These are phyloP conservation scores for Panicum miliaceum DNA, from an alignment of 176 grass and related monocot genomes.

Conservation along the genomic window DNA sequence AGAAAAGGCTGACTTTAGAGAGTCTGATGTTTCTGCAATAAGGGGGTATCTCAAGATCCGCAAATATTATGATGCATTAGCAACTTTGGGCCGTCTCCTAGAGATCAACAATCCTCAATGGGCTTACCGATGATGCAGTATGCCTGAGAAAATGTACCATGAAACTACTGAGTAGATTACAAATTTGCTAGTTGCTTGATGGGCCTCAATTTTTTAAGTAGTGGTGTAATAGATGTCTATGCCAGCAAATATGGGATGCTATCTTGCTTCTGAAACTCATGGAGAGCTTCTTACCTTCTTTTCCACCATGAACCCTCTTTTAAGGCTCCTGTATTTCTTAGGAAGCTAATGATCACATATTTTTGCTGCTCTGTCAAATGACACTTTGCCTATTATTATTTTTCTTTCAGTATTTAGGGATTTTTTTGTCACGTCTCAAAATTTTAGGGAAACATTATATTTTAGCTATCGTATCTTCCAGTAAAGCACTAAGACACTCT, in stretches of 20 bases:
- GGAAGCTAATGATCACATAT: constrained; percentile 13
- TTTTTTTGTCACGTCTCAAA: not conserved
- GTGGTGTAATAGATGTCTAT: constrained; percentile 9
- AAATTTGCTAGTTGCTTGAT: constrained; percentile 35
- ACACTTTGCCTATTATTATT: not conserved
- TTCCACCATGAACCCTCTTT: constrained; percentile 9
- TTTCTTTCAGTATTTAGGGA: not conserved
- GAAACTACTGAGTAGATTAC: constrained; percentile 2
- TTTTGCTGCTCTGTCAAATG: constrained; percentile 11
- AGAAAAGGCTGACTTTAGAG: constrained; percentile 59
- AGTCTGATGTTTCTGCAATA: constrained; percentile 70
- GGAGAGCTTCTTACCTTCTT: constrained; percentile 10
- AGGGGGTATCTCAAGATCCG: constrained; percentile 81
- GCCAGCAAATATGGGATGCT: constrained; percentile 10
- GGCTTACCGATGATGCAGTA: constrained; percentile 39
- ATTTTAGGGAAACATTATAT: not conserved
- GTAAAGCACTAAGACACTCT: not conserved
- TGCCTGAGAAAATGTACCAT: constrained; percentile 6
- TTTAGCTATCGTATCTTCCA: not conserved
- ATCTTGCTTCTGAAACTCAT: constrained; percentile 27
- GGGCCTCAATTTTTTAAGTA: constrained; percentile 3
- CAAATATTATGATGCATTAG: constrained; percentile 84
- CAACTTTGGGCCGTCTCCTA: constrained; percentile 66
- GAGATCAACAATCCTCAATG: constrained; percentile 50
- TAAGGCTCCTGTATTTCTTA: not conserved